phyloP scores from a whole-genome alignment of 2,329 filamentous ascomycete species.

The Periglandula ipomoeae region DNA sequence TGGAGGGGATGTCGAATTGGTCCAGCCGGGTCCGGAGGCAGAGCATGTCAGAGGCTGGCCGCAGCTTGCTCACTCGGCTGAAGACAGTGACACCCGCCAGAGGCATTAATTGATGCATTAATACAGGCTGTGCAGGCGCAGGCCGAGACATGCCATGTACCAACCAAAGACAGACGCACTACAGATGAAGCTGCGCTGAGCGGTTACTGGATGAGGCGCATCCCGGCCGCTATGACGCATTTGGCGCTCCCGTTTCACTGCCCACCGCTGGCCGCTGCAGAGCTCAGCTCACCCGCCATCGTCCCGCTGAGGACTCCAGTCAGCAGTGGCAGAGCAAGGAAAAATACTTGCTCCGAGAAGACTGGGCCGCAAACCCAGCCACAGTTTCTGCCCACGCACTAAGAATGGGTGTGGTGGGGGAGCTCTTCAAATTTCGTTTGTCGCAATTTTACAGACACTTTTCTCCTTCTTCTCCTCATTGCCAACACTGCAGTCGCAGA shows the following conservation, averaged over 20 bases:
- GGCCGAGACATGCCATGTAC: no score
- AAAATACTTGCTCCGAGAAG: slow-evolving; percentile 5
- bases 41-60: not conserved
- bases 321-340: slow-evolving; percentile 6
- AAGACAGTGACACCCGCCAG: slow-evolving; percentile 5
- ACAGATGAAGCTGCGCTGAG: not conserved
- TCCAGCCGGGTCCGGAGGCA: slow-evolving; percentile 4
- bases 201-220: not conserved
- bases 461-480: slow-evolving; percentile 12
- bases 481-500: not conserved
- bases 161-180: no score
- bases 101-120: not conserved
- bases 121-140: no score
- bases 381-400: not conserved
- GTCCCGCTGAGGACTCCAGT: no score
- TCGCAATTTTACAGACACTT: slow-evolving; percentile 14
- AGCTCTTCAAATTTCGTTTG: slow-evolving; percentile 21
- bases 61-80: not conserved
- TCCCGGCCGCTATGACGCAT: not conserved
- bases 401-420: slow-evolving; percentile 10
- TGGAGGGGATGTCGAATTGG: slow-evolving; percentile 2
- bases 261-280: no score
- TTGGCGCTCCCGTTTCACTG: no score
- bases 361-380: not conserved
- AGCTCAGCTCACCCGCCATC: no score